Evolutionary conservation across 768 basidiomycete genomes (phyloP).

Genomic region (Lactifluus echinatus): DNA sequence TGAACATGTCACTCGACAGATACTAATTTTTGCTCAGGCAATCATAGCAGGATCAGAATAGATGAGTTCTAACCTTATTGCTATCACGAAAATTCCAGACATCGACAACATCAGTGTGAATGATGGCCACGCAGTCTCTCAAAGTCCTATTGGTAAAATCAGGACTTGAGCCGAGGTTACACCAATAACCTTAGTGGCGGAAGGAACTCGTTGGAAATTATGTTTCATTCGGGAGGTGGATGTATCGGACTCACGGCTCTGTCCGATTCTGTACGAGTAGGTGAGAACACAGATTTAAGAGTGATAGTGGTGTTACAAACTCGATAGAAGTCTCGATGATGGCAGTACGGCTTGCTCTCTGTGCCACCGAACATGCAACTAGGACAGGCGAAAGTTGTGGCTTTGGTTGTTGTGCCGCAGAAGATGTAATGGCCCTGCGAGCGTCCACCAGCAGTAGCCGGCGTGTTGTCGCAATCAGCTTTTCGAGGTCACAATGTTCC

Average conservation of each 20-base stretch:
- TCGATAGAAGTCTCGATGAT: neutral
- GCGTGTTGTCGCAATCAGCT: neutral
- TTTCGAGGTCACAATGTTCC: neutral
- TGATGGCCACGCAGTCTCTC: neutral
- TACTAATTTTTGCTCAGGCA: neutral
- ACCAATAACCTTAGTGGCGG: constrained; percentile 4
- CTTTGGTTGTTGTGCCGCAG: neutral
- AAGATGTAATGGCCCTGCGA: neutral
- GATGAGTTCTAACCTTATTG: neutral
- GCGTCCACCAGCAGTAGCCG: neutral
- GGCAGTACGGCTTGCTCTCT: neutral
- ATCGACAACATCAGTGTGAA: neutral
- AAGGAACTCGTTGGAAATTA: neutral
- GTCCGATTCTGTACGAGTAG: neutral
- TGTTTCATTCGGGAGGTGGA: neutral
- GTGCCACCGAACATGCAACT: constrained; percentile 6
- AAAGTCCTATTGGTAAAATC: neutral
- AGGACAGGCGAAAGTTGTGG: neutral
- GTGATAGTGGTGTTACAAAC: neutral
- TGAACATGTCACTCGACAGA: neutral
- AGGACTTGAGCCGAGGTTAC: neutral
- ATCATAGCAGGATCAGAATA: neutral
- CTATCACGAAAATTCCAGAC: constrained; percentile 6
- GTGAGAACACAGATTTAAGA: neutral
- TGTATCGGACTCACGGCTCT: neutral